These are phyloP conservation scores for Colletotrichum australisinense DNA, from an alignment of 2,329 filamentous ascomycete species.

Conservation along the genomic window DNA sequence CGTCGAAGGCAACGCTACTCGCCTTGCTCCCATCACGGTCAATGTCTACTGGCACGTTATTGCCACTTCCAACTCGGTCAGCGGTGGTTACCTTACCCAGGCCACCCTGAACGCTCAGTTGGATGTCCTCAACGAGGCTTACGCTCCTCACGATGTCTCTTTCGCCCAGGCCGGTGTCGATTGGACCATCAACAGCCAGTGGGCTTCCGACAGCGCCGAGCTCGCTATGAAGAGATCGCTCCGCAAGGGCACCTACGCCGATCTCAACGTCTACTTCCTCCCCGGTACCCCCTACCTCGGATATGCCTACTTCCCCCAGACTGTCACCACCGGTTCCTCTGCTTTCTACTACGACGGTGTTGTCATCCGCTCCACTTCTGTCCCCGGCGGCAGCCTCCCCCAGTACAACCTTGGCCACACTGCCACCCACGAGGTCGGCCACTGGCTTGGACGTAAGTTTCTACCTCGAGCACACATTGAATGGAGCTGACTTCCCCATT, in stretches of 20 bases:
- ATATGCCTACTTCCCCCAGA: conserved; percentile 58
- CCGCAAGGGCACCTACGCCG: conserved; percentile 53
- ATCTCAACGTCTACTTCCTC: conserved; percentile 61
- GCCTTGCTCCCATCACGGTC: conserved; percentile 44
- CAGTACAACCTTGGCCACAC: conserved; percentile 49
- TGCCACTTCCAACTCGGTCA: conserved; percentile 42
- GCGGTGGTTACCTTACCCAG: conserved; percentile 48
- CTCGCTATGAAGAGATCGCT: conserved; percentile 57
- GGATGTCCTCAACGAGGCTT: conserved; percentile 56
- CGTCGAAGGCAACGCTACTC: conserved; percentile 36
- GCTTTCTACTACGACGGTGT: conserved; percentile 54
- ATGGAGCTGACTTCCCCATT: background rate
- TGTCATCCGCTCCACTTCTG: conserved; percentile 47
- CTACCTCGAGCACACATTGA: background rate
- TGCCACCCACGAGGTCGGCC: conserved; percentile 57
- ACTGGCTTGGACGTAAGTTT: conserved; percentile 55
- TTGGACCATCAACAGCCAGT: conserved; percentile 59
- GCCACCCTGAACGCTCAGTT: conserved; percentile 52
- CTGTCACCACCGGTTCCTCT: conserved; percentile 39
- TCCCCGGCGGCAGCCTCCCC: conserved; percentile 50
- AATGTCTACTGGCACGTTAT: conserved; percentile 55
- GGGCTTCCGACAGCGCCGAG: conserved; percentile 55
- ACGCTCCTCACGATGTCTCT: conserved; percentile 53
- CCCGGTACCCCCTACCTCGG: conserved; percentile 52
- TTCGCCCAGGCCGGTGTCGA: conserved; percentile 57